Evolutionary conservation across 768 basidiomycete genomes (phyloP).

Genomic region (Dioszegia hungarica): DNA sequence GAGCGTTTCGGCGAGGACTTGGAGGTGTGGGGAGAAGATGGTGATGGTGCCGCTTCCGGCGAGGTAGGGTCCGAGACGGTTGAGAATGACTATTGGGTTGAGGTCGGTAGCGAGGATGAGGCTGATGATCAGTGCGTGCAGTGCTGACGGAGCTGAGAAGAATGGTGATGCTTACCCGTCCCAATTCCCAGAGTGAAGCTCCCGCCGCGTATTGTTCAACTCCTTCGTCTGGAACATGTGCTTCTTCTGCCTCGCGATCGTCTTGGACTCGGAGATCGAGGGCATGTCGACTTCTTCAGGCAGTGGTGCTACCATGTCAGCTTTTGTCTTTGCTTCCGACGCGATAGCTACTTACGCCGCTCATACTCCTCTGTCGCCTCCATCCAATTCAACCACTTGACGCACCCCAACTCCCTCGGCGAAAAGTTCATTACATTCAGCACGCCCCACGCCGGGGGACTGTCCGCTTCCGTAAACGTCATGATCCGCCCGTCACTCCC

Average conservation of each 20-base stretch:
- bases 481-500: constrained; percentile 79
- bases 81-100: constrained; percentile 74
- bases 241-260: constrained; percentile 52
- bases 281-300: constrained; percentile 32
- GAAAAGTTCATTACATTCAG: constrained; percentile 81
- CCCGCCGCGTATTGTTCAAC: constrained; percentile 64
- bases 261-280: constrained; percentile 21
- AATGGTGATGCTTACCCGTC: constrained; percentile 61
- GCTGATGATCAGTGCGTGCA: no score
- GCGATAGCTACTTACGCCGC: constrained; percentile 25
- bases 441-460: constrained; percentile 85
- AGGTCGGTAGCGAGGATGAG: constrained; percentile 76
- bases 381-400: constrained; percentile 72
- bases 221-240: constrained; percentile 66
- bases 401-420: constrained; percentile 54
- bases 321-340: not conserved
- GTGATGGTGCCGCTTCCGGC: constrained; percentile 81
- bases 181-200: constrained; percentile 80
- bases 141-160: constrained; percentile 10
- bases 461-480: constrained; percentile 81
- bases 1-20: constrained; percentile 76
- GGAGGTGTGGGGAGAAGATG: constrained; percentile 74
- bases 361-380: constrained; percentile 72
- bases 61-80: constrained; percentile 68
- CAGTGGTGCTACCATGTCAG: constrained; percentile 23